Evolutionary conservation across 1,284 basidiomycete genomes (phyloP), one percentile per base, ranked within the genome.

Genomic region (Puccinia hordei): DNA sequence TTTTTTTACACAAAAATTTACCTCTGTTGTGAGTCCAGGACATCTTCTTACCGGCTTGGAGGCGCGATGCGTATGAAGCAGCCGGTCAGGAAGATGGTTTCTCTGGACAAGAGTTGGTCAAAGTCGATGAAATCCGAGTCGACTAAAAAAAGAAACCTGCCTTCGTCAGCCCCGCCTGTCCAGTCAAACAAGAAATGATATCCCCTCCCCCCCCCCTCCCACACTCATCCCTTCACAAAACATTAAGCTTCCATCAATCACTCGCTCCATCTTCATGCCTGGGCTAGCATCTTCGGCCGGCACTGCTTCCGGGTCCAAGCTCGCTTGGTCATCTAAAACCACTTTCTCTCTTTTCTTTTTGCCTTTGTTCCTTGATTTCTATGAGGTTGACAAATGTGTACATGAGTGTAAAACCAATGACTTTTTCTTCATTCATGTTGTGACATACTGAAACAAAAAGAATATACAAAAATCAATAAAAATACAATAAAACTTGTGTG

Each of bases 1-100:
- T 68, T 44, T 41, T 41, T 59, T 55, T 38, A n/a, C 33, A 38
- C 53, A 38, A 24, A 73, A 57, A 73, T 73, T 57, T 55, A 73
- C 71, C 71, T 73, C 38, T 71, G 53, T 38, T 46, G 19, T 66
- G 49, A 33, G 71, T 49, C 41, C 71, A 78, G 75, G 75, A 78
- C 49, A 78, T 78, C 65, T 78, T 78, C 75, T 69, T 78, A 57
- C 75, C 75, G 35, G 65, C 63, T 57, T 78, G 75, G 75, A 78
- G 66, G 66, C 63, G 75, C 27, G 75, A 78, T 55, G 63, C 75
- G 46, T 78, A 78, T 57, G 75, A 78, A 69, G 63, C 75, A 38
- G 65, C 75, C 46, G 63, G 63, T 27, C 63, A 78, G 44, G 75
- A 51, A 4, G 75, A 68, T 78, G 75, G 63, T 30, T 76, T 66